Percentiles rank a stretch among this genome's conserved stretches.
These are phyloP conservation scores for Tetradesmus obliquus DNA, from an alignment of 139 green algal genomes.

Conservation along the genomic window DNA sequence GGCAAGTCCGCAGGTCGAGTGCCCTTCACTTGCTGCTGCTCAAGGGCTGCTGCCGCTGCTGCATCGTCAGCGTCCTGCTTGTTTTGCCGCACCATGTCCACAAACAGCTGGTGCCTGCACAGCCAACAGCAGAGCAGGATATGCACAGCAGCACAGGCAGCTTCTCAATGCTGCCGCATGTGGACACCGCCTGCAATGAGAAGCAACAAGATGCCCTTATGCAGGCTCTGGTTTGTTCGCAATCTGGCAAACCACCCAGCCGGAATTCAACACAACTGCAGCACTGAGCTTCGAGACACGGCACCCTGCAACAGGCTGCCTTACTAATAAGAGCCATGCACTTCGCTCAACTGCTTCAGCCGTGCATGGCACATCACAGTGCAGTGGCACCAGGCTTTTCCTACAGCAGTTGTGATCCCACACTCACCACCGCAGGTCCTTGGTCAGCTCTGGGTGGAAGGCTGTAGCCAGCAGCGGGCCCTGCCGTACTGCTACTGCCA, in stretches of 20 bases:
- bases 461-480: constrained; percentile 91
- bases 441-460: constrained; percentile 98
- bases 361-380: too few species aligned
- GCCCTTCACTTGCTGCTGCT: constrained; percentile 11
- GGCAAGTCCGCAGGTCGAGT: constrained; percentile 77
- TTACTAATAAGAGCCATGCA: too few species aligned
- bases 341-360: too few species aligned
- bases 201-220: background rate
- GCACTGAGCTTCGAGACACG: background rate
- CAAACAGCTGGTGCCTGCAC: constrained; percentile 91
- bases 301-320: too few species aligned
- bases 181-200: background rate
- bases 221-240: background rate
- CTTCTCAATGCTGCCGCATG: too few species aligned
- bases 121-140: background rate
- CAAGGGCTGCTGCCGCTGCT: constrained; percentile 19
- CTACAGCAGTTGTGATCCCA: background rate
- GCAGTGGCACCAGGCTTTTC: too few species aligned
- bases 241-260: background rate
- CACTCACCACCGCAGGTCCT: constrained; percentile 86
- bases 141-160: background rate
- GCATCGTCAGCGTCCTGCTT: background rate
- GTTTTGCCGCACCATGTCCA: constrained; percentile 82
- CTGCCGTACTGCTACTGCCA: constrained; percentile 87
- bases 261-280: background rate